Percentiles rank a stretch among this genome's conserved stretches.
Conservation (phyloP, 768 basidiomycete species). For the Mrakia hoshinonis region DNA sequence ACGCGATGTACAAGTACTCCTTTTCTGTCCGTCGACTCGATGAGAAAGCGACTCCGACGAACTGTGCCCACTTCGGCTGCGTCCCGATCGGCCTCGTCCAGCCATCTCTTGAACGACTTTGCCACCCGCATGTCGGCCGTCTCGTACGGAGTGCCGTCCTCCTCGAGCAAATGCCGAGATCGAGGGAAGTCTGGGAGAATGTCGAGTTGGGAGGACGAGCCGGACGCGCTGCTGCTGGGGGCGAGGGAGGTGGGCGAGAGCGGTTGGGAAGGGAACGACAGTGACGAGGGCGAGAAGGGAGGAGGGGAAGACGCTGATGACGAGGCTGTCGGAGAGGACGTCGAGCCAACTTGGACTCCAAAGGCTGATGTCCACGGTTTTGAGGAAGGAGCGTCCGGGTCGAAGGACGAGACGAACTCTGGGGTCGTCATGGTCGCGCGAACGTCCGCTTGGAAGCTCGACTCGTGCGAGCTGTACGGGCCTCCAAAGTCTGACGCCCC, state of each 20-base stretch:
- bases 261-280: background rate
- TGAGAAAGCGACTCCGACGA: conserved; percentile 51
- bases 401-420: conserved; percentile 1
- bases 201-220: background rate
- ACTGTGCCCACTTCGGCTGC: no score
- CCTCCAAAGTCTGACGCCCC: background rate
- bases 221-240: background rate
- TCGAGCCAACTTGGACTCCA: background rate
- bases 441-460: background rate
- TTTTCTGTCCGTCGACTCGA: conserved; percentile 40
- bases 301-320: background rate
- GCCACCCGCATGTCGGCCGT: conserved; percentile 69
- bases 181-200: no score
- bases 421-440: background rate
- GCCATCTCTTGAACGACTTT: conserved; percentile 61
- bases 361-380: background rate
- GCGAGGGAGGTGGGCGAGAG: background rate
- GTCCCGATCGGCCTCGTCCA: no score
- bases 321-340: background rate
- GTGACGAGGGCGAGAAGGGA: background rate
- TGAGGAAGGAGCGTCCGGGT: background rate
- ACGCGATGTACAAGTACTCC: conserved; percentile 60
- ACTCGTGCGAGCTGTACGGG: background rate
- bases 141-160: conserved; percentile 68
- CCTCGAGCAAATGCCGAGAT: conserved; percentile 42